Conservation (phyloP, 306 rosid species). For the Betula pendula region DNA sequence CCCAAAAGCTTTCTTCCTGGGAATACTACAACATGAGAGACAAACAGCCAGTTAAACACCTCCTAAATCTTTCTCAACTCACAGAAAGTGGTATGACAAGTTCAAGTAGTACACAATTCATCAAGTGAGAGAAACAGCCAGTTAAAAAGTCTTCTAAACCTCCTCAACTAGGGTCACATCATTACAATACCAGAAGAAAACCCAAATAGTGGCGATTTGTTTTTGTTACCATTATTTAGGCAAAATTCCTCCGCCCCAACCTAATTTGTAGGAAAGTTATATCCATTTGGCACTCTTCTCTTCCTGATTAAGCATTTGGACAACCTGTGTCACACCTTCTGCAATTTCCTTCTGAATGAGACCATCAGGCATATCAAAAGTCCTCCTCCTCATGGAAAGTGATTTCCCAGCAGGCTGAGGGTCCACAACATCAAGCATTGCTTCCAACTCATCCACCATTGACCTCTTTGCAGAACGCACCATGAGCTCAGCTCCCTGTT, state of each 20-base stretch:
- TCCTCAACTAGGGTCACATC: conserved; percentile 27
- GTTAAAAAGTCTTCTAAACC: conserved; percentile 23
- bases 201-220: conserved; percentile 12
- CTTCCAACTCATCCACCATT: conserved; percentile 89
- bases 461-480: conserved; percentile 79
- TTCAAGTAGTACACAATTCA: conserved; percentile 29
- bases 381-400: conserved; percentile 70
- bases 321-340: conserved; percentile 80
- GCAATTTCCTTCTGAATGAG: conserved; percentile 76
- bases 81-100: neutral
- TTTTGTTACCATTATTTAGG: neutral
- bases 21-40: neutral
- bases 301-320: conserved; percentile 68
- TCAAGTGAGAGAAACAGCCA: conserved; percentile 27
- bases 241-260: conserved; percentile 32
- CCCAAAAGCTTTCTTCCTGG: conserved; percentile 16
- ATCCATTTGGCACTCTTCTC: conserved; percentile 21
- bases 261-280: neutral
- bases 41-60: neutral
- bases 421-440: conserved; percentile 84
- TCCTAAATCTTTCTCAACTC: conserved; percentile 8
- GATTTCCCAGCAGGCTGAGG: conserved; percentile 78
- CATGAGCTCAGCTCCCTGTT: conserved; percentile 70
- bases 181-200: conserved; percentile 31
- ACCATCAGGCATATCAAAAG: conserved; percentile 83